Percentiles rank a stretch among this genome's conserved stretches.
These are phyloP conservation scores for Filosporella fistucella DNA, from an alignment of 495 filamentous ascomycete species.

Conservation along the genomic window DNA sequence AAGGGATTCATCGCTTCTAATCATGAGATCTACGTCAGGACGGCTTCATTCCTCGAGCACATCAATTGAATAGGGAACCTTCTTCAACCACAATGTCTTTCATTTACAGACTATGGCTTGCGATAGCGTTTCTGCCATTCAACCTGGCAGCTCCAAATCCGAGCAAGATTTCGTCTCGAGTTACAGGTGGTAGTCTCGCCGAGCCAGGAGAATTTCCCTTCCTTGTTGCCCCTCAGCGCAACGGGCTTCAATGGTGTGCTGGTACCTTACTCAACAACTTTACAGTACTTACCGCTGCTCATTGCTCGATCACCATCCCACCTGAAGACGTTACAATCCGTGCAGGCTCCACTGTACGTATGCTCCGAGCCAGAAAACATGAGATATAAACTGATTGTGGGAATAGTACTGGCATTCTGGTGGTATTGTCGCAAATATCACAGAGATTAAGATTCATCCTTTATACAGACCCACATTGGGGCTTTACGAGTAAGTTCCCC, in stretches of 20 bases:
- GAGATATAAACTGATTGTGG: conserved; percentile 3
- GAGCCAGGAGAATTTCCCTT: conserved; percentile 14
- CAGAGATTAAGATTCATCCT: conserved; percentile 12
- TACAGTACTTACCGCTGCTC: conserved; percentile 17
- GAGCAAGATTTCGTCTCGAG: conserved; percentile 1
- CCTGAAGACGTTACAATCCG: conserved; percentile 12
- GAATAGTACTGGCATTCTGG: conserved; percentile 13
- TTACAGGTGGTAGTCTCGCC: conserved; percentile 10
- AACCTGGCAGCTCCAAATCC: conserved; percentile 2
- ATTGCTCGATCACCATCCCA: conserved; percentile 11
- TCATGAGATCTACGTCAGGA: neutral
- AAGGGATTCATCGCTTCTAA: neutral
- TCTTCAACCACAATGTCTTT: neutral
- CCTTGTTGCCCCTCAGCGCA: conserved; percentile 11
- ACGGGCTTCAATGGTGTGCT: conserved; percentile 18
- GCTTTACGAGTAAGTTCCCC: conserved; percentile 8
- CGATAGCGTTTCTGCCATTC: conserved; percentile 1
- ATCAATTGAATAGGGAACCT: conserved; percentile 4
- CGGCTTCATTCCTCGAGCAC: neutral
- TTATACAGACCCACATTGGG: conserved; percentile 8
- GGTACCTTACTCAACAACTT: conserved; percentile 15
- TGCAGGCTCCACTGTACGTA: conserved; percentile 15
- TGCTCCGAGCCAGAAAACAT: neutral
- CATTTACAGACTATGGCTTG: neutral
- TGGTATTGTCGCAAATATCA: conserved; percentile 11